Conservation (phyloP, 176 grass and related monocot genomes). For the Guadua angustifolia region DNA sequence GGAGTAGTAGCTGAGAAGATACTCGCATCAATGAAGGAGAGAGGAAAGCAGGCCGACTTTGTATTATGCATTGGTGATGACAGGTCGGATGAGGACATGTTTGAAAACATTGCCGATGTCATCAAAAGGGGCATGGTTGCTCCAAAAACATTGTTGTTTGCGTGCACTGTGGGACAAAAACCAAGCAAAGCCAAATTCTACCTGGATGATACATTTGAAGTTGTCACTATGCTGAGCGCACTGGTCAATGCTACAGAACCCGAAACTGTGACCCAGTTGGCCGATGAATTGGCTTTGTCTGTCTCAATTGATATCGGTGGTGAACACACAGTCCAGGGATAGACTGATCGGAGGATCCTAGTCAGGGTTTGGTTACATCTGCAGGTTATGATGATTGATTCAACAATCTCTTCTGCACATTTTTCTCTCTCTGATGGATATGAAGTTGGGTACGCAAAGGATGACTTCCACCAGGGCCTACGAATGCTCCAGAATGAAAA, state of each 20-base stretch:
- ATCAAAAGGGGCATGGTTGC: constrained; percentile 64
- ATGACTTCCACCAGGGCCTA: constrained; percentile 49
- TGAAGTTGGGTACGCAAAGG: constrained; percentile 32
- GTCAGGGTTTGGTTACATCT: constrained; percentile 31
- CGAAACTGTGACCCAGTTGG: constrained; percentile 10
- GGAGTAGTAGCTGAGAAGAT: constrained; percentile 84
- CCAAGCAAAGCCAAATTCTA: constrained; percentile 99
- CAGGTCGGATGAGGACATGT: constrained; percentile 95
- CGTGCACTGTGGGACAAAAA: constrained; percentile 94
- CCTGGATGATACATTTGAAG: constrained; percentile 91
- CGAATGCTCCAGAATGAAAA: constrained; percentile 19
- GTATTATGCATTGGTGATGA: constrained; percentile 91
- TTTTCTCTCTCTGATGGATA: constrained; percentile 45
- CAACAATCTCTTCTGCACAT: constrained; percentile 33
- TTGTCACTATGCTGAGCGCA: constrained; percentile 75
- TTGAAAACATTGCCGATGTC: constrained; percentile 76
- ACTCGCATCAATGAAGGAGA: constrained; percentile 73
- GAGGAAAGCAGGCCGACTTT: constrained; percentile 73
- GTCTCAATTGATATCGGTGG: constrained; percentile 41
- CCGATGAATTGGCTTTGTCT: constrained; percentile 38
- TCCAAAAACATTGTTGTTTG: constrained; percentile 70
- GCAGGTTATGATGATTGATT: constrained; percentile 50
- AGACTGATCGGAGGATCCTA: constrained; percentile 45
- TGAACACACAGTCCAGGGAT: constrained; percentile 46
- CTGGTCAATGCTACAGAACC: constrained; percentile 68